Percentiles rank a stretch among this genome's conserved stretches.
Conservation (phyloP, 2,329 filamentous ascomycete species). For the Scedosporium dehoogii region DNA sequence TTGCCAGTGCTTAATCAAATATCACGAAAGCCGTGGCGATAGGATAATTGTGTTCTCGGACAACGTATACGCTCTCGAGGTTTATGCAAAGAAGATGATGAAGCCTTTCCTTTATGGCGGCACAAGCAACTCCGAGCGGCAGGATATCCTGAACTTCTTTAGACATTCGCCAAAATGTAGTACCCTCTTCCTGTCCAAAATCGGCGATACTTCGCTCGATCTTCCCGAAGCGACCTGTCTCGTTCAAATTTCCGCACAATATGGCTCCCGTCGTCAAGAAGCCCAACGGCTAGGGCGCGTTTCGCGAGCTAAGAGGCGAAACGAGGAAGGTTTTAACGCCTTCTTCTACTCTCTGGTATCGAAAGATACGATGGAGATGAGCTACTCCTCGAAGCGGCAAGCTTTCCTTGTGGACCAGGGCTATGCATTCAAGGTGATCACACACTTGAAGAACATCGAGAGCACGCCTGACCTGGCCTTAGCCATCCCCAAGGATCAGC, state of each 20-base stretch:
- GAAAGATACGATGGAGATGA: slow-evolving; percentile 97
- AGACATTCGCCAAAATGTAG: slow-evolving; percentile 80
- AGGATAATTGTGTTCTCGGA: slow-evolving; percentile 99
- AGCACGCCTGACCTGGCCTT: slow-evolving; percentile 73
- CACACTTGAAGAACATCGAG: slow-evolving; percentile 84
- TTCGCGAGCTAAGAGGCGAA: slow-evolving; percentile 85
- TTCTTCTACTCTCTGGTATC: slow-evolving; percentile 98
- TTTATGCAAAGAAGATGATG: slow-evolving; percentile 71
- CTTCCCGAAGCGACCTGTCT: slow-evolving; percentile 92
- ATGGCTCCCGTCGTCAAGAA: slow-evolving; percentile 92
- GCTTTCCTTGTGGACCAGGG: slow-evolving; percentile 96
- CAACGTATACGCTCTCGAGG: slow-evolving; percentile 84
- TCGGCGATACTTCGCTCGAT: slow-evolving; percentile 94
- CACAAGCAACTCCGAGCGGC: slow-evolving; percentile 75
- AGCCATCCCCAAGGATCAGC: slow-evolving; percentile 65
- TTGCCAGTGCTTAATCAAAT: slow-evolving; percentile 96
- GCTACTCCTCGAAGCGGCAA: slow-evolving; percentile 90
- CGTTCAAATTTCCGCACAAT: slow-evolving; percentile 96
- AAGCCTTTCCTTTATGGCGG: slow-evolving; percentile 90
- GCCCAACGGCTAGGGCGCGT: slow-evolving; percentile 90
- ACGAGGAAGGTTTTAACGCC: slow-evolving; percentile 97
- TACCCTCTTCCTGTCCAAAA: slow-evolving; percentile 93
- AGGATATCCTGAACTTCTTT: slow-evolving; percentile 82
- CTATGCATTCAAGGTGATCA: slow-evolving; percentile 98
- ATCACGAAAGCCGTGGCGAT: slow-evolving; percentile 87